phyloP scores from a whole-genome alignment of 1,139 yeast genomes.

The Groenewaldozyma sp. region DNA sequence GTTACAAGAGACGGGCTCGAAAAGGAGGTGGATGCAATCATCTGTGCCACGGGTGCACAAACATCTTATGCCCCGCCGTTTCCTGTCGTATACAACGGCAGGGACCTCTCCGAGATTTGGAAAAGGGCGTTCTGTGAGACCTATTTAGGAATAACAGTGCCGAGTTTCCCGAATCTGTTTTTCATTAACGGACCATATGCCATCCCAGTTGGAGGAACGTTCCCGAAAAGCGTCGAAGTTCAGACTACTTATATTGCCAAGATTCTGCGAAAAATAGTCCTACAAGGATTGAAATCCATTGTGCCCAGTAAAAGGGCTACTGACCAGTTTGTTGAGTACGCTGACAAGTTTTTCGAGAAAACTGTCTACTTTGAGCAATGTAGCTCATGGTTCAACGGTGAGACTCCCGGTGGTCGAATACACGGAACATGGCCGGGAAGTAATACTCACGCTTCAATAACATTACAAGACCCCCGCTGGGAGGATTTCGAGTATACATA shows the following conservation, averaged over 20 bases:
- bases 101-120: conserved; percentile 12
- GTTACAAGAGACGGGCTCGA: conserved; percentile 15
- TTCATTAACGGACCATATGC: conserved; percentile 17
- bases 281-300: conserved; percentile 16
- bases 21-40: conserved; percentile 17
- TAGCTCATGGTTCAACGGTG: conserved; percentile 19
- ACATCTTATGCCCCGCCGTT: conserved; percentile 17
- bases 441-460: conserved; percentile 14
- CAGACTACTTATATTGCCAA: conserved; percentile 17
- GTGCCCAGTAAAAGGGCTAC: conserved; percentile 15
- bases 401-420: conserved; percentile 14
- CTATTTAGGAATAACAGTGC: conserved; percentile 20
- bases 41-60: conserved; percentile 22
- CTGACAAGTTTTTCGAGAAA: conserved; percentile 12
- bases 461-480: conserved; percentile 18
- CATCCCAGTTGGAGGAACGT: conserved; percentile 17
- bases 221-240: conserved; percentile 15
- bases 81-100: conserved; percentile 16
- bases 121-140: conserved; percentile 9
- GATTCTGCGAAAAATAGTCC: conserved; percentile 17
- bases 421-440: conserved; percentile 22
- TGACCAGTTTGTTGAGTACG: conserved; percentile 14
- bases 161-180: conserved; percentile 21
- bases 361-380: conserved; percentile 17
- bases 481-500: conserved; percentile 20